phyloP scores from a whole-genome alignment of 306 rosid species.

The Hylodesmum podocarpum region DNA sequence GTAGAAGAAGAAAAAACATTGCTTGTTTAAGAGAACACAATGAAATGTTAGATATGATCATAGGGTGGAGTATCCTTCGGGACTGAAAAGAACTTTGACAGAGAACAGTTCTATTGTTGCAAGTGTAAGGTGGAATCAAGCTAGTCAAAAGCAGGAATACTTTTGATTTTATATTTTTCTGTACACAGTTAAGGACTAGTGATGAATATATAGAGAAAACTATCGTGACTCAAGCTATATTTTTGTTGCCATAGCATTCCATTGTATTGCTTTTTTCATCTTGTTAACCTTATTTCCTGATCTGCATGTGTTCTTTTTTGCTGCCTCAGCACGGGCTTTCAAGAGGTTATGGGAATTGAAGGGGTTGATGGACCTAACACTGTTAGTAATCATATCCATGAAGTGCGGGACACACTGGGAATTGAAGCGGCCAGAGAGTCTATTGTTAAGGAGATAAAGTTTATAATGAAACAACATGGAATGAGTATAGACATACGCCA shows the following conservation, averaged over 20 bases:
- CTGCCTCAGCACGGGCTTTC: slow-evolving; percentile 65
- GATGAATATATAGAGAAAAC: neutral
- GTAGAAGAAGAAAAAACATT: neutral
- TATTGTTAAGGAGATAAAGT: slow-evolving; percentile 77
- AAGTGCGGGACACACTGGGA: slow-evolving; percentile 73
- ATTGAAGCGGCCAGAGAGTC: slow-evolving; percentile 92
- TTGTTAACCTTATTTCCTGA: neutral
- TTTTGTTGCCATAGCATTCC: slow-evolving; percentile 5
- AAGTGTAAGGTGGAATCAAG: neutral
- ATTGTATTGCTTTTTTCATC: slow-evolving; percentile 2
- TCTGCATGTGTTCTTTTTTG: neutral
- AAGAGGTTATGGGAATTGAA: slow-evolving; percentile 73
- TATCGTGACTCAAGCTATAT: neutral
- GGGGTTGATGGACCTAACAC: slow-evolving; percentile 81
- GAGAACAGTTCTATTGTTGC: neutral
- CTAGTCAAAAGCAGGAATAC: slow-evolving; percentile 10
- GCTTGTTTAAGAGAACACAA: neutral
- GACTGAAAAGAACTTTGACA: neutral
- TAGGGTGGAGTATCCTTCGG: neutral
- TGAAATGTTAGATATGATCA: neutral
- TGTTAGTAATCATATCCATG: slow-evolving; percentile 78
- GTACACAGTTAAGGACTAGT: neutral
- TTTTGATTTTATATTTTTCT: neutral
- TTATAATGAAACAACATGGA: slow-evolving; percentile 75
- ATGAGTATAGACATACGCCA: slow-evolving; percentile 93